phyloP scores from a whole-genome alignment of 371 early-diverging fungal genomes.

The Umbelopsis sp. region DNA sequence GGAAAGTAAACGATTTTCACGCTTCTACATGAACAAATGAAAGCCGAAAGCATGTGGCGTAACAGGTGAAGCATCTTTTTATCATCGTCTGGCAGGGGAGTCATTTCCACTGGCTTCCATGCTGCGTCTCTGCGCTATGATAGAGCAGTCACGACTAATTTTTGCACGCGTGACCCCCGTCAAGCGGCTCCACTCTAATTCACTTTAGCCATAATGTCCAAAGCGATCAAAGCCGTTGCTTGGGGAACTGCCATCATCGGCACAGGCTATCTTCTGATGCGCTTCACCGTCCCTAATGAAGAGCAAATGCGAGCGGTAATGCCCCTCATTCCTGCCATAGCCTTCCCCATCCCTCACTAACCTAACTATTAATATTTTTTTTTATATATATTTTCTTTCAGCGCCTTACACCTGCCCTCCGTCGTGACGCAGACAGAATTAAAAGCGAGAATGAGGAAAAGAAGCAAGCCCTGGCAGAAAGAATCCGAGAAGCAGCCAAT shows the following conservation, averaged over 20 bases:
- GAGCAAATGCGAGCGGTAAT: conserved; percentile 43
- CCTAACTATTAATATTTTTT: not conserved
- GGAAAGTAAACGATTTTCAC: too few species aligned
- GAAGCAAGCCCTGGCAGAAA: conserved; percentile 37
- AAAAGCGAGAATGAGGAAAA: conserved; percentile 31
- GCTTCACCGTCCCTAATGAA: conserved; percentile 52
- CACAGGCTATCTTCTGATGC: conserved; percentile 50
- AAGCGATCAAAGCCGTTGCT: conserved; percentile 41
- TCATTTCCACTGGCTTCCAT: too few species aligned
- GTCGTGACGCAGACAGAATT: conserved; percentile 35
- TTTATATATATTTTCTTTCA: conserved; percentile 23
- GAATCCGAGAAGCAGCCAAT: conserved; percentile 44
- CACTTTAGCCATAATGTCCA: conserved; percentile 29
- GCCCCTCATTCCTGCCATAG: not conserved
- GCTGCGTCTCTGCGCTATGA: too few species aligned
- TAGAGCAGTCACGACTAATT: too few species aligned
- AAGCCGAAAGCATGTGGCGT: too few species aligned
- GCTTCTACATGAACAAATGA: too few species aligned
- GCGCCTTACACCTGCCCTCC: conserved; percentile 42
- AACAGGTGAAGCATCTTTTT: too few species aligned
- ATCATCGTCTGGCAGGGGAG: too few species aligned
- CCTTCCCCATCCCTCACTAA: not conserved
- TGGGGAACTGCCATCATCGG: conserved; percentile 47
- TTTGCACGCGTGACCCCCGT: too few species aligned
- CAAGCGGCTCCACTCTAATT: too few species aligned